These are phyloP conservation scores for Monilinia fructicola DNA, from an alignment of 2,329 filamentous ascomycete genomes.

Conservation along the genomic window DNA sequence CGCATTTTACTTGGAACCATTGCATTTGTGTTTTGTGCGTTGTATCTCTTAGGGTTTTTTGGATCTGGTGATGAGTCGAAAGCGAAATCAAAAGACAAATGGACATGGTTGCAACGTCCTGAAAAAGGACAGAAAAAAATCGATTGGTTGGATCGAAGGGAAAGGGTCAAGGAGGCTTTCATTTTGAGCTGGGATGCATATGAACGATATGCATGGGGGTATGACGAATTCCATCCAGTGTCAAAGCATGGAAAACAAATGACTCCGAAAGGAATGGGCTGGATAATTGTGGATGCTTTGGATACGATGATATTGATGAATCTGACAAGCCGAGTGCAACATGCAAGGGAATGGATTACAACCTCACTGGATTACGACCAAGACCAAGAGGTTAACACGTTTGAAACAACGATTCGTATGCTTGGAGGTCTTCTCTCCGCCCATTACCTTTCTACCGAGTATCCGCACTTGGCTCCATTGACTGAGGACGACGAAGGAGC, in stretches of 20 bases:
- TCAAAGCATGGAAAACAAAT: conserved; percentile 79
- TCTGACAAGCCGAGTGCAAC: conserved; percentile 76
- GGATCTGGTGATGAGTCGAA: conserved; percentile 38
- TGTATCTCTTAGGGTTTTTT: conserved; percentile 72
- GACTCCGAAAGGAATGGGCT: conserved; percentile 85
- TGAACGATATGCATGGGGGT: conserved; percentile 88
- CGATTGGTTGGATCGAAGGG: conserved; percentile 76
- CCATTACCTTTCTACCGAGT: conserved; percentile 87
- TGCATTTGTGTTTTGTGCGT: conserved; percentile 54
- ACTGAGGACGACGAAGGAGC: conserved; percentile 68
- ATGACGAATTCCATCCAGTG: conserved; percentile 83
- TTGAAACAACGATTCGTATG: conserved; percentile 98
- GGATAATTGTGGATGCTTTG: conserved; percentile 95
- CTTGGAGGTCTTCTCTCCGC: conserved; percentile 88
- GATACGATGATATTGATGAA: conserved; percentile 99
- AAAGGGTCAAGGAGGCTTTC: conserved; percentile 86
- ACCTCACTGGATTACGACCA: conserved; percentile 82
- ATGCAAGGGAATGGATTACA: conserved; percentile 87
- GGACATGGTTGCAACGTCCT: conserved; percentile 57
- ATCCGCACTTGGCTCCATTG: conserved; percentile 75
- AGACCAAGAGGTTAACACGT: conserved; percentile 93
- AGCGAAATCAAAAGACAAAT: conserved; percentile 47
- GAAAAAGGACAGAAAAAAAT: conserved; percentile 48
- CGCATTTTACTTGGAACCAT: conserved; percentile 54
- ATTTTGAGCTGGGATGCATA: conserved; percentile 91